These are phyloP conservation scores for Apiospora phragmitis DNA, from an alignment of 2,329 filamentous ascomycete species.

Conservation along the genomic window DNA sequence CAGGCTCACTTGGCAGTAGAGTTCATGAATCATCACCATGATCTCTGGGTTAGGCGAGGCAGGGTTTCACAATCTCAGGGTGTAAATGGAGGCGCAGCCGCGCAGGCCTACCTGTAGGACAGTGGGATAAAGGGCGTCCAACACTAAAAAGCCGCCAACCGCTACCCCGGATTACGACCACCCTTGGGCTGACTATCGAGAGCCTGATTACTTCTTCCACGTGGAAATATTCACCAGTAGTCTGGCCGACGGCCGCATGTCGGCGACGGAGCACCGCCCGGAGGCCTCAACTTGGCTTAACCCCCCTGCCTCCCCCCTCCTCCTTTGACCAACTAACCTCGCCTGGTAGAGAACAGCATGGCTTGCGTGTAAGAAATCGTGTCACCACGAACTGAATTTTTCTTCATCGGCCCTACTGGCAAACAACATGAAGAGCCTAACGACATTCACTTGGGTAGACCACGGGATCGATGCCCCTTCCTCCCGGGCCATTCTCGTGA, in stretches of 20 bases:
- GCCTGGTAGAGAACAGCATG: background rate
- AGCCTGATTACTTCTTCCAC: background rate
- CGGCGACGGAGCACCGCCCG: background rate
- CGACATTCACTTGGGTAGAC: background rate
- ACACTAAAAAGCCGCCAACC: background rate
- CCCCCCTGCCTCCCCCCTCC: no score
- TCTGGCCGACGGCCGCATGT: background rate
- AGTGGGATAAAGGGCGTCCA: background rate
- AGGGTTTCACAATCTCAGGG: no score
- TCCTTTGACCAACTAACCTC: background rate
- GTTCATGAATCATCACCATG: background rate
- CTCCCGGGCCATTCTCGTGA: background rate
- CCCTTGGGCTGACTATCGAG: background rate
- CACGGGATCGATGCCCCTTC: background rate
- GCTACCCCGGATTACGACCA: background rate
- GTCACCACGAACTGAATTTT: background rate
- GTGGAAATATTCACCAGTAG: background rate
- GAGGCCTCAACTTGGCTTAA: background rate
- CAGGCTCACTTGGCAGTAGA: background rate
- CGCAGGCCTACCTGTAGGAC: no score
- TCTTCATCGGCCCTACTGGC: background rate
- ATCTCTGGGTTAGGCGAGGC: background rate
- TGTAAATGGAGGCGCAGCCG: background rate
- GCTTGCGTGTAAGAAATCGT: background rate
- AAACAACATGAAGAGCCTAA: background rate